Evolutionary conservation across 306 rosid species (phyloP), one percentile per base, ranked within the genome.

Genomic region (Gynostemma pentaphyllum): DNA sequence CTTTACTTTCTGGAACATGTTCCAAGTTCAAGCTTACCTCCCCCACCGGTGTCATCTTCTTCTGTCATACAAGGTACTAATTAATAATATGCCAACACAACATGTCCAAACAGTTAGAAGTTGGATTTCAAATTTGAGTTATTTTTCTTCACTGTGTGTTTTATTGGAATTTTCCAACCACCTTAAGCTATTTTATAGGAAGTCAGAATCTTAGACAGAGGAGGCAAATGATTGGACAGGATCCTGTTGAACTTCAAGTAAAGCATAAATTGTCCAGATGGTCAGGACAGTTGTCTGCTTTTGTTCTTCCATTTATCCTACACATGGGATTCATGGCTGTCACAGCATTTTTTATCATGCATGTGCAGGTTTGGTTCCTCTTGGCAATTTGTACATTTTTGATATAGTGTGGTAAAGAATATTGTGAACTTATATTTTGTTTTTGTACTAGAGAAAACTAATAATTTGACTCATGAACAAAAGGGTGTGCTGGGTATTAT

Each of bases 271-370:
- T 75, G 19, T 41, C 74, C 68, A 70, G 46, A 2, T 51, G 39
- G 68, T 54, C 30, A 2, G 94, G 96, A 68, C 82, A 78, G 78
- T 63, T 78, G 61, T 85, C 98, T 49, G 74, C 82, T 64, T 77
- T 81, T 42, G 88, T 81, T 67, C 92, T 92, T 45, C 98, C 98
- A 8, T 88, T 81, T 70, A 75, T 88, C 68, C 66, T 88, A 19
- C 96, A 92, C 72, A 63, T 82, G 84, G 96, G 81, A 68, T 82
- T 92, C 78, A 78, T 92, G 91, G 82, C 85, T 55, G 76, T 81
- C 67, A 82, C 87, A n/a, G 85, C 81, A 48, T 82, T 92, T 71
- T 66, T 92, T 71, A 84, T 92, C 80, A 84, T 84, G 98, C 96
- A 88, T 66, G 98, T 92, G 45, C 94, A 92, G 96, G 98, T 88